Evolutionary conservation across 768 basidiomycete species (phyloP).

Genomic region (Cystobasidium onofrii): DNA sequence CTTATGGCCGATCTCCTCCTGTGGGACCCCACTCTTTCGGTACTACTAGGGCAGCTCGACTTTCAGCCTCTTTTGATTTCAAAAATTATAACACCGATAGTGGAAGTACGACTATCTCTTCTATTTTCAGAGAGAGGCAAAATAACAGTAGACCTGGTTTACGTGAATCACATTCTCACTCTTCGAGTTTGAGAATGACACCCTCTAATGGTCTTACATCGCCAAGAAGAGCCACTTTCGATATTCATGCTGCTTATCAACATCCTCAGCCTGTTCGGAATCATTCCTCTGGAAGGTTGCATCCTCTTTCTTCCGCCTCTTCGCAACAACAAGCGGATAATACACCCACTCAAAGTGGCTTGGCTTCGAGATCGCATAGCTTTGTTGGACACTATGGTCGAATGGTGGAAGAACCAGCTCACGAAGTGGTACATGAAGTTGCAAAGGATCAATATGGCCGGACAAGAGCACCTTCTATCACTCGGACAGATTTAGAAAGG

Average conservation of each 20-base stretch:
- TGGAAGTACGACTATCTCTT: neutral
- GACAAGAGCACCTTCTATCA: constrained; percentile 19
- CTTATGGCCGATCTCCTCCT: constrained; percentile 21
- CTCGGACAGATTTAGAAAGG: constrained; percentile 14
- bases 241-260: neutral
- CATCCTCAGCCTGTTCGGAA: neutral
- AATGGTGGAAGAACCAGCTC: neutral
- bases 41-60: neutral
- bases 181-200: neutral
- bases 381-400: constrained; percentile 2
- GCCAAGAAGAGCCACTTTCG: neutral
- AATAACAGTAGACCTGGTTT: neutral
- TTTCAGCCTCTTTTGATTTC: constrained; percentile 22
- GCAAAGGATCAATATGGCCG: constrained; percentile 3
- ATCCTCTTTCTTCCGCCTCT: neutral
- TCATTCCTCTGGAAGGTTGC: neutral
- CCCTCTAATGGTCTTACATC: neutral
- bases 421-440: constrained; percentile 14
- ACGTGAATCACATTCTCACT: neutral
- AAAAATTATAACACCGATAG: neutral
- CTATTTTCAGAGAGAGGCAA: neutral
- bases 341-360: constrained; percentile 13
- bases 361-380: constrained; percentile 7
- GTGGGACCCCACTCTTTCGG: neutral
- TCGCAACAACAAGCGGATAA: neutral